phyloP scores from a whole-genome alignment of 2,329 filamentous ascomycete species.

The Didymella arachidicola region DNA sequence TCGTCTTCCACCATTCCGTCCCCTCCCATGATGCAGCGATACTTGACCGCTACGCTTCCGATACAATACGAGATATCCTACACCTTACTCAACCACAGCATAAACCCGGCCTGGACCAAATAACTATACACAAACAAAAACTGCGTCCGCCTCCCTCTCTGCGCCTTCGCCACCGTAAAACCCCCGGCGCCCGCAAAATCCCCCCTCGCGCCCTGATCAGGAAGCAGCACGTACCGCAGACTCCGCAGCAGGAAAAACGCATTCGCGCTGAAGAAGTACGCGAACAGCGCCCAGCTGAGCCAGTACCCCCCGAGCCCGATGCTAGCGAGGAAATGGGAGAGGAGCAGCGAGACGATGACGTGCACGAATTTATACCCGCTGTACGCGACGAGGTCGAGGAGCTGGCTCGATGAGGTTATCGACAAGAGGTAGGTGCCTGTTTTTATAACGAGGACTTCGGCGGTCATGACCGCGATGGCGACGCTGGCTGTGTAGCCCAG shows the following conservation, averaged over 20 bases:
- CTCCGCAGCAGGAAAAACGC: conserved; percentile 98
- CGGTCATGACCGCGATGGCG: conserved; percentile 79
- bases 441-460: conserved; percentile 91
- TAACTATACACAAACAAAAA: conserved; percentile 72
- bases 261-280: conserved; percentile 92
- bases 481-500: conserved; percentile 88
- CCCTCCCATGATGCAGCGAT: too few relatives aligned
- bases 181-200: conserved; percentile 57
- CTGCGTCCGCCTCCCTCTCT: conserved; percentile 54
- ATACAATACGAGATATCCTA: too few relatives aligned
- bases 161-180: conserved; percentile 79
- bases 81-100: conserved; percentile 74
- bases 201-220: conserved; percentile 48
- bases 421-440: conserved; percentile 91
- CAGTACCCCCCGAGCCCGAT: conserved; percentile 85
- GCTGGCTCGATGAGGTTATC: conserved; percentile 92
- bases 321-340: conserved; percentile 68
- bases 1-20: too few relatives aligned
- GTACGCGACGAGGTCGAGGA: conserved; percentile 93
- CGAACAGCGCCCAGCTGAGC: conserved; percentile 87
- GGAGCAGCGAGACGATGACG: conserved; percentile 85
- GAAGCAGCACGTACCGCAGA: conserved; percentile 94
- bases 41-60: too few relatives aligned
- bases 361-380: conserved; percentile 99
- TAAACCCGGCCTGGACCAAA: conserved; percentile 90